Evolutionary conservation across 768 basidiomycete genomes (phyloP).

Genomic region (Leccinellum luteum): DNA sequence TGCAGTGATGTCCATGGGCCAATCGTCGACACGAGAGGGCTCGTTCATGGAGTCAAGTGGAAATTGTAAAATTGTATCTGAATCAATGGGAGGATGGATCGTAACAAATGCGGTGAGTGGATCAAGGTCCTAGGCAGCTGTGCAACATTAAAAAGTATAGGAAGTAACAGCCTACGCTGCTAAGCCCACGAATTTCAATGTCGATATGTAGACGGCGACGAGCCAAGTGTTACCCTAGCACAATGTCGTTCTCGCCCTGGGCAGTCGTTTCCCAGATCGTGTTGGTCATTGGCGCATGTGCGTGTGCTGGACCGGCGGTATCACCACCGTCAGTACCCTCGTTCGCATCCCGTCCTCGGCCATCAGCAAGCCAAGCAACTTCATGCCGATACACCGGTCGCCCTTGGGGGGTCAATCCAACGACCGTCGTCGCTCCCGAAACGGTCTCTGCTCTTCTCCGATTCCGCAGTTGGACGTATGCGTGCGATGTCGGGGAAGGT

Average conservation of each 20-base stretch:
- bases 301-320: slow-evolving; percentile 18
- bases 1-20: slow-evolving; percentile 12
- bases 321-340: slow-evolving; percentile 16
- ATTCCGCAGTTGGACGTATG: slow-evolving; percentile 21
- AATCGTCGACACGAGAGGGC: not conserved
- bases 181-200: slow-evolving; percentile 1
- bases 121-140: not conserved
- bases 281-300: slow-evolving; percentile 20
- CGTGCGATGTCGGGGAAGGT: slow-evolving; percentile 21
- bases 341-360: slow-evolving; percentile 15
- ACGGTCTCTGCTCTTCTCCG: slow-evolving; percentile 36
- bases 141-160: not conserved
- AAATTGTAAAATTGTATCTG: not conserved
- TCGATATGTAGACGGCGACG: not conserved
- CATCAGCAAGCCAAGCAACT: slow-evolving; percentile 26
- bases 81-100: slow-evolving; percentile 1
- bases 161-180: slow-evolving; percentile 1
- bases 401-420: slow-evolving; percentile 28
- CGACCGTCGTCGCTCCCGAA: slow-evolving; percentile 27
- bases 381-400: slow-evolving; percentile 30
- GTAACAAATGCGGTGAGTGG: slow-evolving; percentile 7
- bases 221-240: slow-evolving; percentile 24
- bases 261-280: slow-evolving; percentile 30
- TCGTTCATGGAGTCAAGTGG: slow-evolving; percentile 3
- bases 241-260: slow-evolving; percentile 29